Conservation (phyloP, 192 early-diverging fungal genomes). For the Coemansia guatemalensis region DNA sequence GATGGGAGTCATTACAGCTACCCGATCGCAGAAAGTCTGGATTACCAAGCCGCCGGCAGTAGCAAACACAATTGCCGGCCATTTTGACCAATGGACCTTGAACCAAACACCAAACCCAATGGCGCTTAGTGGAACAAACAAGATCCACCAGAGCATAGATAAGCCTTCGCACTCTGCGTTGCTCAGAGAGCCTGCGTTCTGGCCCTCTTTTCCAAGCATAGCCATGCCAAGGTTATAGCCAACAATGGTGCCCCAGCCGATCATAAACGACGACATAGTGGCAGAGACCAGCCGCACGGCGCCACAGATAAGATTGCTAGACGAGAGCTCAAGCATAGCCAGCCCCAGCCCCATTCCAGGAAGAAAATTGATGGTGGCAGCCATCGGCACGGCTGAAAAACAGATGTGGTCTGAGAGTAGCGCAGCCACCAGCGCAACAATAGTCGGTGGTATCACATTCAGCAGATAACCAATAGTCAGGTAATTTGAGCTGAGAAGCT, state of each 20-base stretch:
- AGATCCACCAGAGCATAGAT: constrained; percentile 51
- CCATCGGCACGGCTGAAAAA: constrained; percentile 58
- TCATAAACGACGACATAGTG: constrained; percentile 71
- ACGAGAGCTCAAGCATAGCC: constrained; percentile 77
- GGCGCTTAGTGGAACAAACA: constrained; percentile 55
- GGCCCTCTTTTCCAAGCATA: constrained; percentile 42
- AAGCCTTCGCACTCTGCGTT: constrained; percentile 13
- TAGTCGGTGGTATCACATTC: constrained; percentile 57
- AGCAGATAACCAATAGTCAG: constrained; percentile 57
- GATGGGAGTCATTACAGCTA: constrained; percentile 55
- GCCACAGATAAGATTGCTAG: constrained; percentile 81
- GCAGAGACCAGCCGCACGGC: constrained; percentile 74
- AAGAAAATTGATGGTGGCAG: constrained; percentile 59
- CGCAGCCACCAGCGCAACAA: constrained; percentile 58
- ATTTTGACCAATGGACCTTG: constrained; percentile 58
- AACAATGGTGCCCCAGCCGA: constrained; percentile 66
- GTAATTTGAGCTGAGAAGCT: constrained; percentile 54
- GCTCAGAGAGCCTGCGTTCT: constrained; percentile 14
- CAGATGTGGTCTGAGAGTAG: constrained; percentile 57
- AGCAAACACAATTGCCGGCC: constrained; percentile 64
- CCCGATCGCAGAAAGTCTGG: constrained; percentile 56
- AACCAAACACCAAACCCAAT: constrained; percentile 58
- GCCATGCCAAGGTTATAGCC: constrained; percentile 57
- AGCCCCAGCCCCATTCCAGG: constrained; percentile 74
- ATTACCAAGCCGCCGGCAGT: constrained; percentile 63